phyloP scores from a whole-genome alignment of 1,139 yeast genomes.

The Saccharomycopsis hybrid region DNA sequence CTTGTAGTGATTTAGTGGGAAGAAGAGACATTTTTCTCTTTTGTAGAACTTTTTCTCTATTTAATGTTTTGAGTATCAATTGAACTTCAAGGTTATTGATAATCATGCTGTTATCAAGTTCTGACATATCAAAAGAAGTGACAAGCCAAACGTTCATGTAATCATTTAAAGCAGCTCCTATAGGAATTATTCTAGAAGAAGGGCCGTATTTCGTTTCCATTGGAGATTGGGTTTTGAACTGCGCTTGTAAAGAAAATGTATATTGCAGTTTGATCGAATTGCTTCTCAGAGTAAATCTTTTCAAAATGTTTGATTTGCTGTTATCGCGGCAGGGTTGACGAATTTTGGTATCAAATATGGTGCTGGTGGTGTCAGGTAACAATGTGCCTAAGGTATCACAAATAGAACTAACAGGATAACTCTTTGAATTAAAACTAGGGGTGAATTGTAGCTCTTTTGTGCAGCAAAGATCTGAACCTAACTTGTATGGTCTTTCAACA shows the following conservation, averaged over 20 bases:
- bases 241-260: not conserved
- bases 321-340: too few relatives aligned
- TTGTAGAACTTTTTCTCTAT: not conserved
- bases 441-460: too few relatives aligned
- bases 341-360: too few relatives aligned
- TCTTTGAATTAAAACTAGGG: too few relatives aligned
- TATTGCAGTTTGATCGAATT: too few relatives aligned
- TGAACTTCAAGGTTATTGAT: not conserved
- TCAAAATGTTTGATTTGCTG: too few relatives aligned
- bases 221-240: not conserved
- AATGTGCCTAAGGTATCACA: too few relatives aligned
- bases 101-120: not conserved
- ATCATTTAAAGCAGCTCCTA: not conserved
- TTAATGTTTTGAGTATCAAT: not conserved
- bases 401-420: too few relatives aligned
- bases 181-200: not conserved
- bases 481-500: not conserved
- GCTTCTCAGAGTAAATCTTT: too few relatives aligned
- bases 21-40: not conserved
- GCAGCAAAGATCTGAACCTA: too few relatives aligned
- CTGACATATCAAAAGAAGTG: not conserved
- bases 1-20: too few relatives aligned
- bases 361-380: too few relatives aligned
- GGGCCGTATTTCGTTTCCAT: not conserved
- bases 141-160: not conserved